These are phyloP conservation scores for Pluteus cervinus DNA, from an alignment of 768 basidiomycete genomes.

Conservation along the genomic window DNA sequence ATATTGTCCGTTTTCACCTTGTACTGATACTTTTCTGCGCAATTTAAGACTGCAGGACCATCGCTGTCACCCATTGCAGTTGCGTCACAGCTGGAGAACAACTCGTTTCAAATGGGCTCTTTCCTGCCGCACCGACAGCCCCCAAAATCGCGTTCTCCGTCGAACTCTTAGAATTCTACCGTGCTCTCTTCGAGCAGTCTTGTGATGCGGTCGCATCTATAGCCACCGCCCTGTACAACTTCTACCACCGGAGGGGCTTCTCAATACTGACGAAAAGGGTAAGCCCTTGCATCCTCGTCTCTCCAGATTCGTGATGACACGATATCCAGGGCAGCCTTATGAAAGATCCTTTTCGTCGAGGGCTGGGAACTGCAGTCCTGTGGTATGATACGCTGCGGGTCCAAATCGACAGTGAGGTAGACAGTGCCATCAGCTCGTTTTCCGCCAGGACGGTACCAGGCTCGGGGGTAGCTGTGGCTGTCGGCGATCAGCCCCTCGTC, in stretches of 20 bases:
- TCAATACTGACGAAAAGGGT: too few relatives aligned
- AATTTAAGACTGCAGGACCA: too few relatives aligned
- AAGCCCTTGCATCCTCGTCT: too few relatives aligned
- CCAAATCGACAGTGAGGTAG: too few relatives aligned
- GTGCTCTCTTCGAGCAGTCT: conserved; percentile 23
- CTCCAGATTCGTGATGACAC: too few relatives aligned
- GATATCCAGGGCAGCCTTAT: conserved; percentile 14
- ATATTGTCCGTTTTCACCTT: too few relatives aligned
- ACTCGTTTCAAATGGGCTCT: conserved; percentile 23
- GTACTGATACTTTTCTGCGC: too few relatives aligned
- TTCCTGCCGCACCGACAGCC: conserved; percentile 9
- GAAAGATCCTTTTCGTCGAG: conserved; percentile 23
- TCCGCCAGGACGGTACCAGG: conserved; percentile 6
- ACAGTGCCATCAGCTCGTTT: too few relatives aligned
- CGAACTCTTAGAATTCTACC: conserved; percentile 20
- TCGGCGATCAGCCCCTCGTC: too few relatives aligned
- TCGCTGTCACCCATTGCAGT: too few relatives aligned
- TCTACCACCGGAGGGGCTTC: conserved; percentile 19
- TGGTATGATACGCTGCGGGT: too few relatives aligned
- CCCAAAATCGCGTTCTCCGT: not conserved
- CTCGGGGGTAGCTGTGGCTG: too few relatives aligned
- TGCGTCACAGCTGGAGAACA: conserved; percentile 15
- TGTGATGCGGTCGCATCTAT: conserved; percentile 24
- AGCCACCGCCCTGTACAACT: conserved; percentile 13
- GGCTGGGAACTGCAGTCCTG: conserved; percentile 11